Evolutionary conservation across 768 basidiomycete genomes (phyloP).

Genomic region (Tubosaeta sp.): DNA sequence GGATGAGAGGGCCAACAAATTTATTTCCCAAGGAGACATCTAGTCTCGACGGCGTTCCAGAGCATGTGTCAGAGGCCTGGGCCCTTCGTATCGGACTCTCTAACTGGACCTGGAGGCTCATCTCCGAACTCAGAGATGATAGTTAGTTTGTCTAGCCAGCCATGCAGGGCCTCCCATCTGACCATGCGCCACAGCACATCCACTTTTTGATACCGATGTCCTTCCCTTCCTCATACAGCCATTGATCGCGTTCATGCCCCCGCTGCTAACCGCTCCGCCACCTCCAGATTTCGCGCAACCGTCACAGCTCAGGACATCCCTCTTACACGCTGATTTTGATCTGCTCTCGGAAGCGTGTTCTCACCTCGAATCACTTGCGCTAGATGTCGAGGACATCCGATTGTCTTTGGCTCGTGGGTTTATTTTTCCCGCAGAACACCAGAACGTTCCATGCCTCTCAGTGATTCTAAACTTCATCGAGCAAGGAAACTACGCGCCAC

Average conservation of each 20-base stretch:
- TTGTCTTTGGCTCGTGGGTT: constrained; percentile 65
- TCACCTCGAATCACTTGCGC: constrained; percentile 68
- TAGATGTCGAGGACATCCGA: constrained; percentile 76
- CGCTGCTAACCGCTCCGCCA: constrained; percentile 37
- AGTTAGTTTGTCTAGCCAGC: constrained; percentile 37
- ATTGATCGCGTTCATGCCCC: constrained; percentile 58
- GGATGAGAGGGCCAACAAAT: constrained; percentile 39
- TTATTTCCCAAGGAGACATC: constrained; percentile 22
- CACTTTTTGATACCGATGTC: constrained; percentile 57
- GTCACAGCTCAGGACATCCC: constrained; percentile 38
- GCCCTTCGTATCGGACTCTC: constrained; percentile 57
- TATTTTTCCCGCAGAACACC: constrained; percentile 54
- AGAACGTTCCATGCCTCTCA: constrained; percentile 53
- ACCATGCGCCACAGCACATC: constrained; percentile 37
- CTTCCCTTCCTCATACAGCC: constrained; percentile 60
- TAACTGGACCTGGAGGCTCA: constrained; percentile 73
- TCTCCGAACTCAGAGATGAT: constrained; percentile 72
- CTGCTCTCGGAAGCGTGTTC: constrained; percentile 71
- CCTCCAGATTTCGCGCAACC: constrained; percentile 37
- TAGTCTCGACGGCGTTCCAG: constrained; percentile 18
- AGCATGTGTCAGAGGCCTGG: constrained; percentile 54
- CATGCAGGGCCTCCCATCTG: not conserved
- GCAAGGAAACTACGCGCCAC: constrained; percentile 58
- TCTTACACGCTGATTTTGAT: constrained; percentile 66
- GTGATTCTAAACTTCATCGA: constrained; percentile 74